phyloP scores from a whole-genome alignment of 495 filamentous ascomycete genomes.

The Penicillium parvum region DNA sequence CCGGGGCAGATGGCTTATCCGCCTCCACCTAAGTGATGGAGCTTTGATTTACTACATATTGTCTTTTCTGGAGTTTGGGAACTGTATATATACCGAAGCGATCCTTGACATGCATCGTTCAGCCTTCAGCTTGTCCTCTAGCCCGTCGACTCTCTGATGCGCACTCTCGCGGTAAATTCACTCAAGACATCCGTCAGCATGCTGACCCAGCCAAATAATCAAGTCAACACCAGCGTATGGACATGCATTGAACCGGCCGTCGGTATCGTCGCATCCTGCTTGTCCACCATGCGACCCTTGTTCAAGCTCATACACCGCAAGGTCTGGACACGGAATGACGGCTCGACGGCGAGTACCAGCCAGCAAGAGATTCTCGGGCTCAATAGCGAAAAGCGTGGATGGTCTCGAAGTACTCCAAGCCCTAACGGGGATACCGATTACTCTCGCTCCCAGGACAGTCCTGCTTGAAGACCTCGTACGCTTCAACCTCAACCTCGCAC shows the following conservation, averaged over 20 bases:
- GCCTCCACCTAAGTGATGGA: slow-evolving; percentile 18
- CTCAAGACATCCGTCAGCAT: not conserved
- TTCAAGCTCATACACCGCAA: slow-evolving; percentile 23
- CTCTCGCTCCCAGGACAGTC: not conserved
- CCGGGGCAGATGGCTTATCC: slow-evolving; percentile 38
- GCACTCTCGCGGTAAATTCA: too few species aligned
- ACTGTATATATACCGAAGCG: not conserved
- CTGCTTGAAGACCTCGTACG: too few species aligned
- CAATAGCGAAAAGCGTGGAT: slow-evolving; percentile 9
- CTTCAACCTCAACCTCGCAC: too few species aligned
- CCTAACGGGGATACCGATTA: not conserved
- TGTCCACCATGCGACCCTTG: slow-evolving; percentile 32
- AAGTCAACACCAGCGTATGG: slow-evolving; percentile 32
- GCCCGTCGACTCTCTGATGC: too few species aligned
- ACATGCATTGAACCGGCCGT: slow-evolving; percentile 35
- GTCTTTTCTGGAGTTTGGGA: not conserved
- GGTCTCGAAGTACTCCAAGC: slow-evolving; percentile 12
- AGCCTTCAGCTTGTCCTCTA: too few species aligned
- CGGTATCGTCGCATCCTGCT: slow-evolving; percentile 31
- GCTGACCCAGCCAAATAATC: slow-evolving; percentile 18
- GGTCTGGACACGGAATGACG: slow-evolving; percentile 14
- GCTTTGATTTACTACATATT: not conserved
- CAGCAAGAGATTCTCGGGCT: slow-evolving; percentile 8
- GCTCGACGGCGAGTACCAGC: slow-evolving; percentile 5
- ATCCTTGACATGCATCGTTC: too few species aligned